These are phyloP conservation scores for Backusella parvicylindrica DNA, from an alignment of 192 early-diverging fungal genomes.

Conservation along the genomic window DNA sequence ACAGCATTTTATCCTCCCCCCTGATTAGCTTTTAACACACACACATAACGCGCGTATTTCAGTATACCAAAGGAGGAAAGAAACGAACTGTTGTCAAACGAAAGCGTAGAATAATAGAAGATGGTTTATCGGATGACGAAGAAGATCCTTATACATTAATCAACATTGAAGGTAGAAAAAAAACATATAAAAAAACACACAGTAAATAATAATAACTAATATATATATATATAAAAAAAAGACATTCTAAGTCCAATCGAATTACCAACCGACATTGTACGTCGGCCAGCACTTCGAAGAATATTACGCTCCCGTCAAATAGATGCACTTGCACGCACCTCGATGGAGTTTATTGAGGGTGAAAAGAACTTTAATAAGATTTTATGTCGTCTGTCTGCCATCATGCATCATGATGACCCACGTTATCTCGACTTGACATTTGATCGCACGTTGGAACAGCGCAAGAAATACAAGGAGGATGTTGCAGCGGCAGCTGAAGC, in stretches of 20 bases:
- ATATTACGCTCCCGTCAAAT: slow-evolving; percentile 52
- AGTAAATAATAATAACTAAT: background rate
- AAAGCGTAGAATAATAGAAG: slow-evolving; percentile 19
- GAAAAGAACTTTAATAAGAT: slow-evolving; percentile 60
- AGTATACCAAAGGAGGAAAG: slow-evolving; percentile 39
- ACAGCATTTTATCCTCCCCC: slow-evolving; percentile 9
- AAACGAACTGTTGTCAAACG: slow-evolving; percentile 37
- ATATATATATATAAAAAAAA: slow-evolving; percentile 9
- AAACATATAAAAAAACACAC: background rate
- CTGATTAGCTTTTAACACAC: slow-evolving; percentile 12
- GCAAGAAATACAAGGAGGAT: slow-evolving; percentile 7
- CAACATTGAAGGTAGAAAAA: slow-evolving; percentile 49
- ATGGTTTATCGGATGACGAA: slow-evolving; percentile 43
- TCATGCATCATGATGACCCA: slow-evolving; percentile 61
- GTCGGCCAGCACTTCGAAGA: slow-evolving; percentile 43
- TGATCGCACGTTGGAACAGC: slow-evolving; percentile 32
- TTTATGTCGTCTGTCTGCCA: slow-evolving; percentile 48
- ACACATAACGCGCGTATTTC: background rate
- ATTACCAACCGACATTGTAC: slow-evolving; percentile 48
- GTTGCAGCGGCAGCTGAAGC: slow-evolving; percentile 28
- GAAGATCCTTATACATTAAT: slow-evolving; percentile 63
- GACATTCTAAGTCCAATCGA: slow-evolving; percentile 55
- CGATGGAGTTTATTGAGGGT: slow-evolving; percentile 62
- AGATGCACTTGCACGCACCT: slow-evolving; percentile 48
- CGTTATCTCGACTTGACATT: slow-evolving; percentile 53